Evolutionary conservation across 108 stramenopile genomes (phyloP).

Genomic region (Chaetoceros tenuissimus): DNA sequence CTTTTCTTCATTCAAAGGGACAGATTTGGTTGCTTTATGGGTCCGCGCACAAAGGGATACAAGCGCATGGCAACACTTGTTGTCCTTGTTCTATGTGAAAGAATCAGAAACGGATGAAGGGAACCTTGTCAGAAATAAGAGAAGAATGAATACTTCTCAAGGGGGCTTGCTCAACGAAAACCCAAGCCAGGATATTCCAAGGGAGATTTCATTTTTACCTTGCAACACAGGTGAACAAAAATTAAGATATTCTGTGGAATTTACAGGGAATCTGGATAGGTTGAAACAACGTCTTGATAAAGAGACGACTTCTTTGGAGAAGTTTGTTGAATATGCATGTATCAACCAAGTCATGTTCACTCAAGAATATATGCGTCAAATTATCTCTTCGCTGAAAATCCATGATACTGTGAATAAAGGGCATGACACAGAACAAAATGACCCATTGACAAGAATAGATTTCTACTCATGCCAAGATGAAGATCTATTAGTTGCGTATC

Average conservation of each 20-base stretch:
- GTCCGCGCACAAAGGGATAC: slow-evolving; percentile 41
- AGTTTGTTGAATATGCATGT: slow-evolving; percentile 34
- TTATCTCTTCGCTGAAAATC: background rate
- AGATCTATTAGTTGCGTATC: slow-evolving; percentile 14
- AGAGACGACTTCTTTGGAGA: slow-evolving; percentile 10
- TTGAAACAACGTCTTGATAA: background rate
- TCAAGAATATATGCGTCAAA: slow-evolving; percentile 7
- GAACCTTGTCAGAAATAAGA: background rate
- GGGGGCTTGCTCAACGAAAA: background rate
- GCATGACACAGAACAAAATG: background rate
- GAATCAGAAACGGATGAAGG: background rate
- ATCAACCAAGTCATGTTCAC: slow-evolving; percentile 33
- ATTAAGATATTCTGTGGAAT: slow-evolving; percentile 6
- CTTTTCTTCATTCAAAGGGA: background rate
- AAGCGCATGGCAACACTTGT: slow-evolving; percentile 24
- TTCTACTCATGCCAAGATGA: background rate
- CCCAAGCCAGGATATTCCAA: background rate
- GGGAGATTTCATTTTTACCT: background rate
- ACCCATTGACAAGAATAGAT: background rate
- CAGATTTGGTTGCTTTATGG: slow-evolving; percentile 40
- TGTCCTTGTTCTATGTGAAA: slow-evolving; percentile 21
- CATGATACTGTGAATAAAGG: background rate
- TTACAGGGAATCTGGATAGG: slow-evolving; percentile 24
- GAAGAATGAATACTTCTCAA: background rate
- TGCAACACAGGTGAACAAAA: background rate